A percentile compares a stretch with the other conserved stretches of the same genome.
These are phyloP conservation scores for Chytriomyces sp. DNA, from an alignment of 192 early-diverging fungal genomes.

Conservation along the genomic window DNA sequence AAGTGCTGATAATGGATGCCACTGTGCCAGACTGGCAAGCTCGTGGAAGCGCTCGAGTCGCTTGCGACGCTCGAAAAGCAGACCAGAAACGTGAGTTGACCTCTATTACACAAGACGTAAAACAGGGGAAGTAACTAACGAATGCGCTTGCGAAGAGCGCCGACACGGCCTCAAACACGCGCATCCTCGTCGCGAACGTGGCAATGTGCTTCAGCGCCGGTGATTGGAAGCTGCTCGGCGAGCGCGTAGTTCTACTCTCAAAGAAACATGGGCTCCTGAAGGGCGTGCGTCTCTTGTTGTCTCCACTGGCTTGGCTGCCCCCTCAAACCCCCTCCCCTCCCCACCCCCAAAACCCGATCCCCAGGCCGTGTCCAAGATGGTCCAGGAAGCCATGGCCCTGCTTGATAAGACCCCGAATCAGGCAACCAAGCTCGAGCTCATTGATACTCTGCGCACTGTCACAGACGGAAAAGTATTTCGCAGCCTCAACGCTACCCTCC, in stretches of 20 bases:
- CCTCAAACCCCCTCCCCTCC: too few relatives aligned
- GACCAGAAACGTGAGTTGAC: conserved; percentile 75
- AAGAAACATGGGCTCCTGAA: conserved; percentile 98
- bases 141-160: conserved; percentile 66
- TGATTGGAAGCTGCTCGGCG: conserved; percentile 91
- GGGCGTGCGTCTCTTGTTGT: too few relatives aligned
- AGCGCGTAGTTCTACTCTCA: conserved; percentile 87
- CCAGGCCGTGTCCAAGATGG: conserved; percentile 93
- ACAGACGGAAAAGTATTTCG: conserved; percentile 89
- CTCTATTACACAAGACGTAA: too few relatives aligned
- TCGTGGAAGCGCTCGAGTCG: conserved; percentile 86
- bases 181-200: conserved; percentile 81
- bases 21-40: conserved; percentile 47
- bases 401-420: conserved; percentile 84
- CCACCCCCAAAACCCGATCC: neutral
- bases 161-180: conserved; percentile 86
- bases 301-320: too few relatives aligned
- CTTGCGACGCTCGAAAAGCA: conserved; percentile 91
- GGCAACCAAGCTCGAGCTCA: conserved; percentile 84
- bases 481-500: conserved; percentile 12
- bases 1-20: conserved; percentile 1
- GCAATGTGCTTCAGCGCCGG: conserved; percentile 68
- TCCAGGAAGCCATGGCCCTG: conserved; percentile 86
- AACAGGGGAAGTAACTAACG: neutral
- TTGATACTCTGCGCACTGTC: conserved; percentile 89